Conservation (phyloP, 495 filamentous ascomycete species). For the Aspergillus carlsbadensis region DNA sequence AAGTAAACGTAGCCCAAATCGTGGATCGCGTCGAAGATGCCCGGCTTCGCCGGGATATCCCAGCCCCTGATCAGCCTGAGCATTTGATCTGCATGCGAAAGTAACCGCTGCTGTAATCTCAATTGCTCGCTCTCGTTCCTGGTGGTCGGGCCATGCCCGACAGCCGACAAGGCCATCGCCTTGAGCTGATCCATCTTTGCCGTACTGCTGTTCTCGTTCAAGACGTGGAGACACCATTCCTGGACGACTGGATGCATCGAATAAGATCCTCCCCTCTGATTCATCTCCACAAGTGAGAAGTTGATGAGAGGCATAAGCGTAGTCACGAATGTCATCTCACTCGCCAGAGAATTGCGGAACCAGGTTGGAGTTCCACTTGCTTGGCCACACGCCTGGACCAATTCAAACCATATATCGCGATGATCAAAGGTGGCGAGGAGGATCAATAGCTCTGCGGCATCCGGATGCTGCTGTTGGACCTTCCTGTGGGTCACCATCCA, state of each 20-base stretch:
- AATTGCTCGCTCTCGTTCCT: too few relatives aligned
- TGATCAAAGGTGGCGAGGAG: constrained; percentile 49
- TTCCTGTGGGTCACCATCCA: constrained; percentile 44
- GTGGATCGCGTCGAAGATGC: not conserved
- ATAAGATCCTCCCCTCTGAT: constrained; percentile 28
- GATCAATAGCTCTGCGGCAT: constrained; percentile 40
- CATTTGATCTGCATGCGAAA: not conserved
- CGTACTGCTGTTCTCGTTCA: not conserved
- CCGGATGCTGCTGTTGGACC: constrained; percentile 30
- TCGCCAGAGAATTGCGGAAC: constrained; percentile 27
- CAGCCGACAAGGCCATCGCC: not conserved
- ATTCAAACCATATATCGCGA: constrained; percentile 51
- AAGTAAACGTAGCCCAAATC: not conserved
- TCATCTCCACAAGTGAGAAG: constrained; percentile 30
- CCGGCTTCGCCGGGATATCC: not conserved
- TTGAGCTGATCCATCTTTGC: not conserved
- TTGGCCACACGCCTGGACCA: constrained; percentile 21
- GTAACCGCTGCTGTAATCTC: too few relatives aligned
- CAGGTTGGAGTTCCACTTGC: constrained; percentile 21
- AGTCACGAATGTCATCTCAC: constrained; percentile 27
- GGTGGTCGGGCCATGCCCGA: not conserved
- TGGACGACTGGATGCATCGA: constrained; percentile 33
- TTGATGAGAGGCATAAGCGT: constrained; percentile 28
- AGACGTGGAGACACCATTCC: constrained; percentile 28
- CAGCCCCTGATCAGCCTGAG: not conserved